These are phyloP conservation scores for Peniophora sp. DNA, from an alignment of 1,284 basidiomycete species.

Conservation along the genomic window DNA sequence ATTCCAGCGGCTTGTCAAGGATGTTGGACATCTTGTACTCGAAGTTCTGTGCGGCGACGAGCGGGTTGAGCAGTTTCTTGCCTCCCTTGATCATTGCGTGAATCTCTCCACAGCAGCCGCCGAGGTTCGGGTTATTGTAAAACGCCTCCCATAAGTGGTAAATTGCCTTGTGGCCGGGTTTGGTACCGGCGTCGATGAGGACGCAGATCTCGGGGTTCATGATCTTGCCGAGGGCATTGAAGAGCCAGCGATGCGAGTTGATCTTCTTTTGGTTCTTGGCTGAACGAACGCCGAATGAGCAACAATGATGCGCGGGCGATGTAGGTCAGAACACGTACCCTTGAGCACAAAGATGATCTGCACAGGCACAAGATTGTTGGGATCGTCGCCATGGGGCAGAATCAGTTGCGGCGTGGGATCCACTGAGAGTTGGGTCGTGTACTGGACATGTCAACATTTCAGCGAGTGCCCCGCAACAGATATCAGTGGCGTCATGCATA, in stretches of 20 bases:
- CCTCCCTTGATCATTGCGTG: conserved; percentile 93
- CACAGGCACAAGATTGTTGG: conserved; percentile 90
- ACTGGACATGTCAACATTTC: conserved; percentile 34
- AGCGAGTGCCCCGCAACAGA: conserved; percentile 1
- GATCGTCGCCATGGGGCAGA: conserved; percentile 81
- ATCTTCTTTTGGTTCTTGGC: conserved; percentile 95
- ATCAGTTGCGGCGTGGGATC: conserved; percentile 86
- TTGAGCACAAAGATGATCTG: conserved; percentile 95
- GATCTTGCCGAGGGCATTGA: conserved; percentile 90
- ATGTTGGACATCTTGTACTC: conserved; percentile 99
- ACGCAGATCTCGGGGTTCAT: conserved; percentile 90
- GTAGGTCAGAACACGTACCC: conserved; percentile 37
- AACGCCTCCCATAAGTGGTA: conserved; percentile 97
- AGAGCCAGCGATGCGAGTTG: conserved; percentile 95
- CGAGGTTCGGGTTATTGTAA: conserved; percentile 70
- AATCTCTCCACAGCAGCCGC: conserved; percentile 87
- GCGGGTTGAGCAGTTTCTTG: conserved; percentile 86
- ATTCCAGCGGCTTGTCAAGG: conserved; percentile 87
- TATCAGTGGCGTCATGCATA: conserved; percentile 17
- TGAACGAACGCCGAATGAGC: too few species aligned
- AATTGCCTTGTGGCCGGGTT: conserved; percentile 93
- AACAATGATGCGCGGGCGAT: too few species aligned
- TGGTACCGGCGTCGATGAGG: conserved; percentile 90
- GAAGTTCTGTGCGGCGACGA: conserved; percentile 95
- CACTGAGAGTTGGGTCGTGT: conserved; percentile 88